Evolutionary conservation across 2,329 filamentous ascomycete species (phyloP).

Genomic region (Botryotinia calthae): DNA sequence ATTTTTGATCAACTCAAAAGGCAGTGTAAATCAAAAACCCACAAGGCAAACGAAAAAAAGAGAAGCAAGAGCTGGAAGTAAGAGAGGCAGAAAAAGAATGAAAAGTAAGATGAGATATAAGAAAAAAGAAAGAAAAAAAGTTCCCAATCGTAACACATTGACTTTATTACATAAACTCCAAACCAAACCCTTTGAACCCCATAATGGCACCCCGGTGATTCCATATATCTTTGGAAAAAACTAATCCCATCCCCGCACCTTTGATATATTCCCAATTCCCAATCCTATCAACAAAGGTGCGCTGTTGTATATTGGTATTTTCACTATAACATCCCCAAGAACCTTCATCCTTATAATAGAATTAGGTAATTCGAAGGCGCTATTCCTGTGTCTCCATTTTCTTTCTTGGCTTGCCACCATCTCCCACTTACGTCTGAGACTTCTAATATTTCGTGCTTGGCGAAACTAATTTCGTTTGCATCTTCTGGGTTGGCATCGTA

Average conservation of each 20-base stretch:
- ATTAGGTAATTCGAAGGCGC: constrained; percentile 85
- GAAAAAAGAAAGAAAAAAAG: constrained; percentile 4
- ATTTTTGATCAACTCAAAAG: not conserved
- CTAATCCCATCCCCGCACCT: constrained; percentile 20
- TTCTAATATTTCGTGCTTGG: constrained; percentile 93
- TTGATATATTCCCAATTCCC: constrained; percentile 19
- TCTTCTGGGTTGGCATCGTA: constrained; percentile 98
- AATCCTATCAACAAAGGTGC: constrained; percentile 14
- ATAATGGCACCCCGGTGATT: constrained; percentile 20
- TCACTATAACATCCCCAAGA: not conserved
- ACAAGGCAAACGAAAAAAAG: not conserved
- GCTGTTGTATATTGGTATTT: constrained; percentile 15
- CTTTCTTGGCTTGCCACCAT: constrained; percentile 98
- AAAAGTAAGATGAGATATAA: not conserved
- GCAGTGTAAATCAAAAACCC: not conserved
- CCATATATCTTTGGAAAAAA: constrained; percentile 23
- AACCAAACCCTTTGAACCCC: constrained; percentile 16
- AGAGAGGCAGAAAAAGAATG: not conserved
- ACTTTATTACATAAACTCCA: constrained; percentile 28
- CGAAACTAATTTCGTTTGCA: constrained; percentile 94
- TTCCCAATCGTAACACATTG: constrained; percentile 26
- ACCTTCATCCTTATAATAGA: constrained; percentile 55
- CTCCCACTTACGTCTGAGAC: constrained; percentile 93
- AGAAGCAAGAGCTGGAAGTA: not conserved
- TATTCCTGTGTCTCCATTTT: constrained; percentile 88